Base-by-base conservation (phyloP, 768 basidiomycete genomes). In the Suillus paluster region DNA sequence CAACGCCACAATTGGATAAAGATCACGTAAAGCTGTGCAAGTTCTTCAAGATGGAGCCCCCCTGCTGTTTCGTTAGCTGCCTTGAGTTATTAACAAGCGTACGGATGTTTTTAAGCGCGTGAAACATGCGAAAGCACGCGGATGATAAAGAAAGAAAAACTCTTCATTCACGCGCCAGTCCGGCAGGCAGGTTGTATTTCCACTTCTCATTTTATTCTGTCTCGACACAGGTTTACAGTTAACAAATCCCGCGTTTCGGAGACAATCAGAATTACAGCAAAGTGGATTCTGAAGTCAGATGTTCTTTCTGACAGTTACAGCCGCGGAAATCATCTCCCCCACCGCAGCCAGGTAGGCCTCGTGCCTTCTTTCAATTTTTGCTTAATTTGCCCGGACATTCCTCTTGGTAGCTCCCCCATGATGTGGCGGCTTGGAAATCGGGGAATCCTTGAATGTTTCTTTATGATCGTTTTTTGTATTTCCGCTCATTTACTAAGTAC, bases 271-370 rank as follows among this genome's bases (percentile, higher is more conserved):
- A 61, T 65, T 63, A 69, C 52, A 57, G 63, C 63, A 64, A 72
- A 66, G 58, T 48, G 57, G 63, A 62, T 59, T 56, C 38, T 48
- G 23, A 61, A 46, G 46, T 61, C 64, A 62, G 64, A 65, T 67
- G 65, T 57, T 58, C 49, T 64, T 59, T 44, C 62, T 48, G 33
- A n/a, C 30, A 61, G 61, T 72, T 72, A 74, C 62, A 62, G 66
- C 73, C 74, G 74, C 73, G 73, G 74, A 72, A 72, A 70, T 72
- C 55, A 65, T 59, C 58, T 61, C 49, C 66, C 63, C 66, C 71
- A 66, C 36, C 50, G 27, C 34, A 39, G 23, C 17, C 23, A 41
- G 19, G 55, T 33, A 21, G 30, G 64, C 73, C 72, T 74, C 72
- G 68, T 75, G 74, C 49, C 58, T 46, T 45, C 45, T 44, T 54